phyloP scores from a whole-genome alignment of 768 basidiomycete species.

The Tylopilus rubrobrunneus region DNA sequence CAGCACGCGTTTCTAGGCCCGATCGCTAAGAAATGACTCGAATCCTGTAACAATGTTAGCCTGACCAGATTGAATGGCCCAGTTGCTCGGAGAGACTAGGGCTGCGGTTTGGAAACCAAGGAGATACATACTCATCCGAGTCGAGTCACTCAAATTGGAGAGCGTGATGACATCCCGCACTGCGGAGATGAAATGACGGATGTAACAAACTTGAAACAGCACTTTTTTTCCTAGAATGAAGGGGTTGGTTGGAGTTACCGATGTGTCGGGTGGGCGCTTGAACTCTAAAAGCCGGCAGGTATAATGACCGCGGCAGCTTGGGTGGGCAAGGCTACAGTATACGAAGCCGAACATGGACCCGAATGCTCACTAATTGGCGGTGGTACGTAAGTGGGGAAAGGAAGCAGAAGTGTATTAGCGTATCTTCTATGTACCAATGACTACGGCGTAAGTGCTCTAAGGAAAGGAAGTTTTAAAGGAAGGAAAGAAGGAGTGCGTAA shows the following conservation, averaged over 20 bases:
- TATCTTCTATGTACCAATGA: conserved; percentile 18
- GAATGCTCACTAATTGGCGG: not conserved
- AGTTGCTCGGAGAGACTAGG: too few relatives aligned
- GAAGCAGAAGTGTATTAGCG: conserved; percentile 5
- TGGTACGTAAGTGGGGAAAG: not conserved
- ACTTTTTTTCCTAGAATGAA: not conserved
- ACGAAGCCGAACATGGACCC: not conserved
- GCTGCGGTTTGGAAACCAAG: too few relatives aligned
- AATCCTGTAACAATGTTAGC: too few relatives aligned
- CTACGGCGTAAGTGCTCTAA: conserved; percentile 3
- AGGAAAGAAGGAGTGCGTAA: conserved; percentile 9
- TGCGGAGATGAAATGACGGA: not conserved
- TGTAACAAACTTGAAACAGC: not conserved
- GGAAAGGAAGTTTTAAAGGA: not conserved
- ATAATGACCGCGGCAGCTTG: not conserved
- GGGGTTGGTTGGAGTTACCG: not conserved
- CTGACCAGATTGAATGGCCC: too few relatives aligned
- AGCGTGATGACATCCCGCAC: too few relatives aligned
- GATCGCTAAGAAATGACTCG: too few relatives aligned
- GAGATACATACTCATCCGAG: too few relatives aligned
- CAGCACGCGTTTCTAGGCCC: too few relatives aligned
- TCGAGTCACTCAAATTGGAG: too few relatives aligned
- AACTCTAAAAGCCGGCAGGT: not conserved
- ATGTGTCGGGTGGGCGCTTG: not conserved
- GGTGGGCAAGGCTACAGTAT: too few relatives aligned